Evolutionary conservation across 371 early-diverging fungal genomes (phyloP).

Genomic region (Lichtheimia corymbifera): DNA sequence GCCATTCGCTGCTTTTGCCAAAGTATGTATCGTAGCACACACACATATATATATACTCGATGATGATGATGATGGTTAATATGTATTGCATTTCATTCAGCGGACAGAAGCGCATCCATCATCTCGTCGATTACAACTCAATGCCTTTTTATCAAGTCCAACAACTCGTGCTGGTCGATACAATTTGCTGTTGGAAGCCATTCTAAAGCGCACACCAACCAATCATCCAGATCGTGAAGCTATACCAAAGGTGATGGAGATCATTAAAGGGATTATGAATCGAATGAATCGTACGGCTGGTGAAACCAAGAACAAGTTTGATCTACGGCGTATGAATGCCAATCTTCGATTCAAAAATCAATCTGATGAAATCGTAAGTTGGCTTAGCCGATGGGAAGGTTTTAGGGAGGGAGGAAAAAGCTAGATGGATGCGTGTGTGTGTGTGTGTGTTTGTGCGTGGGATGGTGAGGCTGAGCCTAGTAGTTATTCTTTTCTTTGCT

Average conservation of each 20-base stretch:
- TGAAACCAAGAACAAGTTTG: slow-evolving; percentile 77
- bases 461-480: no score
- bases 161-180: slow-evolving; percentile 88
- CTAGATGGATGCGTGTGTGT: no score
- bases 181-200: slow-evolving; percentile 76
- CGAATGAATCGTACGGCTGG: slow-evolving; percentile 85
- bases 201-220: slow-evolving; percentile 76
- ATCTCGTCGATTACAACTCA: slow-evolving; percentile 74
- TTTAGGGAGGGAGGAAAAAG: no score
- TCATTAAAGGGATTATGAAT: slow-evolving; percentile 68
- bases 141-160: slow-evolving; percentile 79
- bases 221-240: slow-evolving; percentile 71
- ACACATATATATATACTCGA: neutral
- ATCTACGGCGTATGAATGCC: slow-evolving; percentile 46
- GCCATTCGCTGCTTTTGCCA: slow-evolving; percentile 70
- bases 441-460: no score
- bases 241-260: slow-evolving; percentile 64
- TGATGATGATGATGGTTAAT: neutral
- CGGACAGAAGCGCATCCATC: slow-evolving; percentile 67
- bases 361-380: slow-evolving; percentile 67
- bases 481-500: no score
- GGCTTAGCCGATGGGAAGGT: slow-evolving; percentile 35
- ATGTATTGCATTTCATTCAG: neutral
- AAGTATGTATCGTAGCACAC: slow-evolving; percentile 34
- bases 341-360: slow-evolving; percentile 5